These are phyloP conservation scores for Cladosporium sp. DNA, from an alignment of 2,329 filamentous ascomycete species.

Conservation along the genomic window DNA sequence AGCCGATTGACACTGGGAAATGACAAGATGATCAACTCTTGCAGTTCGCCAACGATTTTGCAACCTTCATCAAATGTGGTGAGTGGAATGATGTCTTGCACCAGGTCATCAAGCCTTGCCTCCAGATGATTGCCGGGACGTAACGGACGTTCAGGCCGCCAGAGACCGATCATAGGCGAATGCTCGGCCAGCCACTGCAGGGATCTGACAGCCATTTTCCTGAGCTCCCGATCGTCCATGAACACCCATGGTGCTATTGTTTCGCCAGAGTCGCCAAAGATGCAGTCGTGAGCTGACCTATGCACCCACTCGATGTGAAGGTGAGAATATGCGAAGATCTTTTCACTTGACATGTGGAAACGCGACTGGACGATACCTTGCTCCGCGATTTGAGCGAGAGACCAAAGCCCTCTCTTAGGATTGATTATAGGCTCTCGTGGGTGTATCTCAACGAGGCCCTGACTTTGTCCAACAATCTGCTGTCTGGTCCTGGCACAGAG, in stretches of 20 bases:
- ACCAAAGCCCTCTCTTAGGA: neutral
- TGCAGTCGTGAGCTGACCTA: conserved; percentile 12
- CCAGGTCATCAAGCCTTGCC: neutral
- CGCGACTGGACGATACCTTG: neutral
- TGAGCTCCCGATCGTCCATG: neutral
- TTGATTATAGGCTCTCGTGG: accelerated
- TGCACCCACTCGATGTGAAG: neutral
- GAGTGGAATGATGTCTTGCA: neutral
- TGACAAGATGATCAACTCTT: neutral
- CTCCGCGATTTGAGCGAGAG: neutral
- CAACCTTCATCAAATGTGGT: neutral
- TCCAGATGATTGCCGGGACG: neutral
- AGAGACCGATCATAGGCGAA: neutral
- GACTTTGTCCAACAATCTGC: neutral
- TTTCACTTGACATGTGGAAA: neutral
- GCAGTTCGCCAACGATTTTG: neutral
- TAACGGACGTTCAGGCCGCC: no score
- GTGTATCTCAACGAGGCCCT: neutral
- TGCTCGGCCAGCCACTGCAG: neutral
- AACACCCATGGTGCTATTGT: neutral
- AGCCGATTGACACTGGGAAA: neutral
- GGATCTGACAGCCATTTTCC: neutral
- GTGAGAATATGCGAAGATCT: neutral
- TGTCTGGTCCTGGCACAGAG: neutral
- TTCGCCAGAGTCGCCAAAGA: neutral